These are phyloP conservation scores for Aspergillus terreus DNA, from an alignment of 2,329 filamentous ascomycete species.

Conservation along the genomic window DNA sequence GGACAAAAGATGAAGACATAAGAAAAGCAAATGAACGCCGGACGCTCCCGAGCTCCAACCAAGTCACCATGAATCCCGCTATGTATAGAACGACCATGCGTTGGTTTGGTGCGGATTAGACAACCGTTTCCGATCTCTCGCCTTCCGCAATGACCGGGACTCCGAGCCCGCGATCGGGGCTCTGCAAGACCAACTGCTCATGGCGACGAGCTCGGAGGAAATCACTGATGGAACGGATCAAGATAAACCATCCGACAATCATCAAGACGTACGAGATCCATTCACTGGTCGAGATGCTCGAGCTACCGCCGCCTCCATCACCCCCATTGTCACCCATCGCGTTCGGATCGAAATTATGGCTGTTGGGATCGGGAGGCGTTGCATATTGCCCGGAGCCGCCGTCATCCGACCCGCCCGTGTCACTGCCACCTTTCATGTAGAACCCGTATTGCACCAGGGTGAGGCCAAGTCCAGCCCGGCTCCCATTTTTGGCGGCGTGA, in stretches of 20 bases:
- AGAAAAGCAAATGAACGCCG: slow-evolving; percentile 4
- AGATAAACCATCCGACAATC: slow-evolving; percentile 97
- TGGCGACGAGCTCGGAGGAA: slow-evolving; percentile 84
- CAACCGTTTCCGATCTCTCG: slow-evolving; percentile 73
- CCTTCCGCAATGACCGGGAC: slow-evolving; percentile 83
- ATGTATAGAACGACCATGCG: background rate
- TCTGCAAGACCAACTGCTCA: slow-evolving; percentile 89
- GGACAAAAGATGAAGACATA: slow-evolving; percentile 1
- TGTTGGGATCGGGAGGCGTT: slow-evolving; percentile 79
- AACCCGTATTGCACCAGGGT: slow-evolving; percentile 97
- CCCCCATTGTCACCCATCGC: slow-evolving; percentile 50
- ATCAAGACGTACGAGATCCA: slow-evolving; percentile 91
- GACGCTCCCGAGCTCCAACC: slow-evolving; percentile 15
- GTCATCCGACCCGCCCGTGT: slow-evolving; percentile 37
- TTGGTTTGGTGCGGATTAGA: slow-evolving; percentile 45
- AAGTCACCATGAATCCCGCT: slow-evolving; percentile 7
- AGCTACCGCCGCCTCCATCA: slow-evolving; percentile 38
- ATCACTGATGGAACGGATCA: slow-evolving; percentile 90
- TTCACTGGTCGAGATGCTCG: slow-evolving; percentile 68
- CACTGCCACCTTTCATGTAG: slow-evolving; percentile 71
- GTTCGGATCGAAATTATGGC: slow-evolving; percentile 79
- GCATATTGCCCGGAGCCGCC: slow-evolving; percentile 43
- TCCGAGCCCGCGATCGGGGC: slow-evolving; percentile 80
- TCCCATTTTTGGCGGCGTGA: slow-evolving; percentile 96
- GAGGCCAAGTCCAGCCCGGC: slow-evolving; percentile 87